Conservation (phyloP, 306 rosid species). For the Quercus rubra region DNA sequence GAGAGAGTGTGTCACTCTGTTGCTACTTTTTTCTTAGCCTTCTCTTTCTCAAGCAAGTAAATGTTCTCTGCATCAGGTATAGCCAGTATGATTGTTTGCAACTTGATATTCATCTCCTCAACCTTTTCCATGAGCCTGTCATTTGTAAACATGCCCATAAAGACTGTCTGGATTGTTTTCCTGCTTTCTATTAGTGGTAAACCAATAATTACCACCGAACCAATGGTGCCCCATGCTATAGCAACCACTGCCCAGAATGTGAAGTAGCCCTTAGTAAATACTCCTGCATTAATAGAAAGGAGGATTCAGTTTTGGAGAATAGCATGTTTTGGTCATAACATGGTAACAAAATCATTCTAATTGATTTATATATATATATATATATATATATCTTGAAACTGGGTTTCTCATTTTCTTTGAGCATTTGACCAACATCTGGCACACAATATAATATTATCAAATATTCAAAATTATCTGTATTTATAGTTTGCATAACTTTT, state of each 20-base stretch:
- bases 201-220: slow-evolving; percentile 67
- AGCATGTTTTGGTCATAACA: not conserved
- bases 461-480: too few relatives aligned
- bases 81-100: slow-evolving; percentile 58
- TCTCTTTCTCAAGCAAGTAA: slow-evolving; percentile 69
- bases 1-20: slow-evolving; percentile 8
- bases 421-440: too few relatives aligned
- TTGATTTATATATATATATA: too few relatives aligned
- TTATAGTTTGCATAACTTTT: too few relatives aligned
- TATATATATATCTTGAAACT: too few relatives aligned
- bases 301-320: not conserved
- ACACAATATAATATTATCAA: too few relatives aligned
- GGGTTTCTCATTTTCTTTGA: too few relatives aligned
- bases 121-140: slow-evolving; percentile 71
- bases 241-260: slow-evolving; percentile 87
- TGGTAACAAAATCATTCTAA: too few relatives aligned
- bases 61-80: slow-evolving; percentile 76
- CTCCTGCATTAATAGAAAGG: slow-evolving; percentile 46
- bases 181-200: slow-evolving; percentile 73
- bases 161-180: slow-evolving; percentile 57
- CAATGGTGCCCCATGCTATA: slow-evolving; percentile 85
- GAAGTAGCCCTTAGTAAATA: slow-evolving; percentile 65
- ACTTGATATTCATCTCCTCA: slow-evolving; percentile 65
- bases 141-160: slow-evolving; percentile 71
- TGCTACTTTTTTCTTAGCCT: slow-evolving; percentile 44